Conservation (phyloP, 495 filamentous ascomycete genomes). For the Venustampulla echinocandica region DNA sequence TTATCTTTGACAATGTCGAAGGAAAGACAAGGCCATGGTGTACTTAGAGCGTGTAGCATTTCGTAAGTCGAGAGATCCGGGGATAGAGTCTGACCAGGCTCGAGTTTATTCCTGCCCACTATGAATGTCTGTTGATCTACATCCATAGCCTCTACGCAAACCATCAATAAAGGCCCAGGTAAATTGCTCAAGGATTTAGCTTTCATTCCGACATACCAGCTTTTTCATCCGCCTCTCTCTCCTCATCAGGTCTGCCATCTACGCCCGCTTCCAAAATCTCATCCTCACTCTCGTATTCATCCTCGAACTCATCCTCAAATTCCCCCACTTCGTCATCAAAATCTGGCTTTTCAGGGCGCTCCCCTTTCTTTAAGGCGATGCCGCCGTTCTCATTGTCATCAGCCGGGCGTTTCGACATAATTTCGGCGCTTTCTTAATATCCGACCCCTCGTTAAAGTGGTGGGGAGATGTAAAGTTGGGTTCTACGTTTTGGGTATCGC, state of each 20-base stretch:
- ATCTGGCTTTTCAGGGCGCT: constrained; percentile 49
- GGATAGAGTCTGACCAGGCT: constrained; percentile 78
- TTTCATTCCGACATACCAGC: constrained; percentile 49
- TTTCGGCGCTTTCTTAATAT: constrained; percentile 21
- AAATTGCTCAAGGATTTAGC: too few relatives aligned
- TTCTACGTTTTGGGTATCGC: too few relatives aligned
- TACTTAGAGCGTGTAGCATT: constrained; percentile 87
- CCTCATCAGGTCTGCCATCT: constrained; percentile 85
- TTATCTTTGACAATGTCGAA: constrained; percentile 85
- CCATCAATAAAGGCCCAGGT: too few relatives aligned
- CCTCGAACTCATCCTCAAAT: constrained; percentile 93
- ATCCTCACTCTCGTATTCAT: constrained; percentile 94
- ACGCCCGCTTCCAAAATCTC: constrained; percentile 92
- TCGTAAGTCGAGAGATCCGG: constrained; percentile 89
- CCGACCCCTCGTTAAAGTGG: too few relatives aligned
- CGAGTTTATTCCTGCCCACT: constrained; percentile 77
- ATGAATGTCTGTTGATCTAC: constrained; percentile 90
- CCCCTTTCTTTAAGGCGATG: constrained; percentile 59
- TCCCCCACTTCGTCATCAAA: constrained; percentile 62
- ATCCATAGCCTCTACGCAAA: constrained; percentile 68
- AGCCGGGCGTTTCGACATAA: constrained; percentile 63
- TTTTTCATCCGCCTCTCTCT: constrained; percentile 77
- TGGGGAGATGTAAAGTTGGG: too few relatives aligned
- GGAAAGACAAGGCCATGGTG: constrained; percentile 92
- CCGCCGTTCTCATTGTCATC: constrained; percentile 46